A percentile compares a stretch with the other conserved stretches of the same genome.
These are phyloP conservation scores for Hydnomerulius pinastri DNA, from an alignment of 768 basidiomycete genomes.

Conservation along the genomic window DNA sequence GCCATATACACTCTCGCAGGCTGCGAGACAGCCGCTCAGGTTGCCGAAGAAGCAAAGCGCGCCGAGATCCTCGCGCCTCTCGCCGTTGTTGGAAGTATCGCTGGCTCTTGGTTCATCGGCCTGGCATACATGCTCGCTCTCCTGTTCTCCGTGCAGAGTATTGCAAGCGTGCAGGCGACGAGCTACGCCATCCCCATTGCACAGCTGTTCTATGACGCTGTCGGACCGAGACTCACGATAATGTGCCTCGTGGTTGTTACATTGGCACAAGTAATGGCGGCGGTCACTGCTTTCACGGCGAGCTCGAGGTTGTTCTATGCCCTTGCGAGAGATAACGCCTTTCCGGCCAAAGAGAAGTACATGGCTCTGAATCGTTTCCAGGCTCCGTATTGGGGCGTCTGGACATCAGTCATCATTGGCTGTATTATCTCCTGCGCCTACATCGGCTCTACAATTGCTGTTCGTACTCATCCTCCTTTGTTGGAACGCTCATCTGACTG, in stretches of 20 bases:
- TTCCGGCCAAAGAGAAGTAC: constrained; percentile 47
- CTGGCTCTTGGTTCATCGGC: constrained; percentile 58
- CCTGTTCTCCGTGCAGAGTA: constrained; percentile 57
- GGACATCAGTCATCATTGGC: constrained; percentile 53
- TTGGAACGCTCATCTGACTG: background rate
- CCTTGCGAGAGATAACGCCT: constrained; percentile 53
- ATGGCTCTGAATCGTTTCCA: constrained; percentile 54
- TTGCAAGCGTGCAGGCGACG: constrained; percentile 49
- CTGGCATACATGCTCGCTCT: constrained; percentile 59
- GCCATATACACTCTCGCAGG: constrained; percentile 64
- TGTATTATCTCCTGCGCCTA: constrained; percentile 60
- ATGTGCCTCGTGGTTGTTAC: constrained; percentile 53
- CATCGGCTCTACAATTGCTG: constrained; percentile 56
- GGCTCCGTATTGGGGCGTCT: constrained; percentile 56
- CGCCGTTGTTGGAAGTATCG: constrained; percentile 56
- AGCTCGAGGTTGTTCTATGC: constrained; percentile 60
- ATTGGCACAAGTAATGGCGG: constrained; percentile 54
- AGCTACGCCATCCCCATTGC: constrained; percentile 60
- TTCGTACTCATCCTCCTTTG: constrained; percentile 28
- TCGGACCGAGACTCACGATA: constrained; percentile 46
- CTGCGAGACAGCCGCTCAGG: constrained; percentile 64
- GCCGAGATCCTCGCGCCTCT: constrained; percentile 59
- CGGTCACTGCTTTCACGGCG: constrained; percentile 59
- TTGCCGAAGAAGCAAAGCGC: constrained; percentile 58
- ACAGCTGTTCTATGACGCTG: constrained; percentile 57